These are phyloP conservation scores for Coemansia sp. DNA, from an alignment of 192 early-diverging fungal species.

Conservation along the genomic window DNA sequence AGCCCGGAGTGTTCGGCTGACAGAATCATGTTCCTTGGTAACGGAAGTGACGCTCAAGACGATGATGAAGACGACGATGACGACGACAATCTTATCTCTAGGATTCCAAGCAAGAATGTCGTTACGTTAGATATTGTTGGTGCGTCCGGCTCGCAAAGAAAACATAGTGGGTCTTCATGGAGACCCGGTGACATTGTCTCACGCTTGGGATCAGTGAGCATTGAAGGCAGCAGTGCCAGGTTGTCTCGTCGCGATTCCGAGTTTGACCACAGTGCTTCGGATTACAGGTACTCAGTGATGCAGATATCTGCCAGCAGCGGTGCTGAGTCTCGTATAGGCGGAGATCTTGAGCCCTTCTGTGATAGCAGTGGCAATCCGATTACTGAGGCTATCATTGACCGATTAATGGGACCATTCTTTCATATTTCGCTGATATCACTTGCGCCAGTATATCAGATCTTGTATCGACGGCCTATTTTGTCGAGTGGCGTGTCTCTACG, in stretches of 20 bases:
- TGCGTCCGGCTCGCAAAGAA: neutral
- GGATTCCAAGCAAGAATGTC: neutral
- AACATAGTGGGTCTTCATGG: neutral
- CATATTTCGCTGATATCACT: slow-evolving; percentile 12
- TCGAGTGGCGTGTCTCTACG: slow-evolving; percentile 1
- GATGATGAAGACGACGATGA: slow-evolving; percentile 7
- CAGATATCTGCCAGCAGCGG: neutral
- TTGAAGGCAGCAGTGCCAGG: neutral
- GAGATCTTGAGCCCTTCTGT: neutral
- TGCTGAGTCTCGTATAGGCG: neutral
- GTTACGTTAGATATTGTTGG: slow-evolving; percentile 5
- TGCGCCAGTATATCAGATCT: slow-evolving; percentile 13
- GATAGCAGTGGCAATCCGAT: slow-evolving; percentile 17
- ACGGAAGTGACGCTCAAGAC: neutral
- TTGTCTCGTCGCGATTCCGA: too few relatives aligned
- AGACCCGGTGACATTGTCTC: neutral
- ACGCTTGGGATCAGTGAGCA: neutral
- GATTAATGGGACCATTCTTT: slow-evolving; percentile 30
- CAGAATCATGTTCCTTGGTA: slow-evolving; percentile 20
- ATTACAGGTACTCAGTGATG: too few relatives aligned
- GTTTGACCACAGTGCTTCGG: too few relatives aligned
- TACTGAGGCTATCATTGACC: slow-evolving; percentile 14
- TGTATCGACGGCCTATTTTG: slow-evolving; percentile 20
- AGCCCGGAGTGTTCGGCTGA: slow-evolving; percentile 17
- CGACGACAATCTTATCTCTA: neutral